These are phyloP conservation scores for Mallotus japonicus DNA, from an alignment of 441 rosid species.

Conservation along the genomic window DNA sequence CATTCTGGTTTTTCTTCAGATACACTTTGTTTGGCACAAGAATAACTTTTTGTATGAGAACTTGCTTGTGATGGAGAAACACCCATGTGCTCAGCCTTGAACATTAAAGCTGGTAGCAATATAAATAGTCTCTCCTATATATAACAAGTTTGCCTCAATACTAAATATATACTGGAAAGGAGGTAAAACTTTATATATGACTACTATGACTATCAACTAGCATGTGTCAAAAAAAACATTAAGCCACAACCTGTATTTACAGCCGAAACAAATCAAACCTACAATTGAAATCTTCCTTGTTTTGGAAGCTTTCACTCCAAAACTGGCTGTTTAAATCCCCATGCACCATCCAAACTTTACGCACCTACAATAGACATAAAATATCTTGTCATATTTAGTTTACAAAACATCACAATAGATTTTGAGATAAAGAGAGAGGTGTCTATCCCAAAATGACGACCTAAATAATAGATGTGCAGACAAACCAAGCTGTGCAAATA, in stretches of 20 bases:
- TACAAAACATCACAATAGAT: neutral
- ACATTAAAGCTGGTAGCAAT: constrained; percentile 29
- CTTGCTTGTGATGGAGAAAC: constrained; percentile 39
- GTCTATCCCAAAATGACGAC: constrained; percentile 3
- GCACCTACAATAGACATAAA: constrained; percentile 21
- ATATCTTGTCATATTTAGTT: neutral
- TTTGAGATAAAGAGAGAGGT: neutral
- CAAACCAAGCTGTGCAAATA: too few relatives aligned
- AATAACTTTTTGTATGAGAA: constrained; percentile 25
- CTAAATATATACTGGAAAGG: neutral
- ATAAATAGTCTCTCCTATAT: constrained; percentile 19
- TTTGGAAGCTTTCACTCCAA: constrained; percentile 11
- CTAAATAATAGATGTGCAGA: constrained; percentile 1
- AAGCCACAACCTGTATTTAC: neutral
- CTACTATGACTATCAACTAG: neutral
- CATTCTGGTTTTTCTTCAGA: constrained; percentile 26
- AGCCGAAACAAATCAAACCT: constrained; percentile 10
- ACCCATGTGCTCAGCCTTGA: constrained; percentile 35
- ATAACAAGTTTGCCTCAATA: neutral
- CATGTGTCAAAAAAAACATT: neutral
- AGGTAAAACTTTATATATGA: constrained; percentile 1
- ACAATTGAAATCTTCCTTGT: constrained; percentile 1
- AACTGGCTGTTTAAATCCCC: neutral
- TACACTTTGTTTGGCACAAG: constrained; percentile 28
- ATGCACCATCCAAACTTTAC: constrained; percentile 6